Evolutionary conservation across 352 stramenopile species (phyloP).

Genomic region (Plasmopara viticola): DNA sequence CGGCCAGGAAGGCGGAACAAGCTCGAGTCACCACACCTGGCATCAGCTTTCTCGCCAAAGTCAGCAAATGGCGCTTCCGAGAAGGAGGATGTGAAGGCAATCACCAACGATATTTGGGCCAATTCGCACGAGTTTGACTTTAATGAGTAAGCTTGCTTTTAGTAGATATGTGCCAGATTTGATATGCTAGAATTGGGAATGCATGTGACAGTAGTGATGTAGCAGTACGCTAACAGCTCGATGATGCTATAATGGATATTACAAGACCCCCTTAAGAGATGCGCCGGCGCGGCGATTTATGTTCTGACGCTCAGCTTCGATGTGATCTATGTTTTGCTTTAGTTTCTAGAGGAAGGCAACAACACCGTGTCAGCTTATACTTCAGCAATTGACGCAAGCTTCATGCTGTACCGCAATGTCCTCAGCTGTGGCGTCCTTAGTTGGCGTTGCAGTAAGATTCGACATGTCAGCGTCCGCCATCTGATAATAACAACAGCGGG

Average conservation of each 20-base stretch:
- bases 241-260: slow-evolving; percentile 15
- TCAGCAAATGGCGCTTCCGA: slow-evolving; percentile 21
- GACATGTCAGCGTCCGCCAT: slow-evolving; percentile 85
- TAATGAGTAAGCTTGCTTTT: slow-evolving; percentile 27
- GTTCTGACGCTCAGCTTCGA: slow-evolving; percentile 73
- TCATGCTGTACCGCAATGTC: slow-evolving; percentile 48
- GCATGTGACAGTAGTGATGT: not conserved
- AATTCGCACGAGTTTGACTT: slow-evolving; percentile 80
- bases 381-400: not conserved
- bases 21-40: slow-evolving; percentile 13
- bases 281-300: slow-evolving; percentile 70
- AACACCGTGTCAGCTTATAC: not conserved
- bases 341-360: slow-evolving; percentile 37
- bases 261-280: slow-evolving; percentile 74
- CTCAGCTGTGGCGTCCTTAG: slow-evolving; percentile 68
- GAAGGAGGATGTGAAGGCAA: slow-evolving; percentile 46
- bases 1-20: slow-evolving; percentile 25
- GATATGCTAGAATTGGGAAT: no score
- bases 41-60: slow-evolving; percentile 19
- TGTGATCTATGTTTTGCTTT: slow-evolving; percentile 67
- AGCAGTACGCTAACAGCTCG: not conserved
- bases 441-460: slow-evolving; percentile 73
- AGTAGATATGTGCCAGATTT: no score
- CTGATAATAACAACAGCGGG: slow-evolving; percentile 20
- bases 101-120: slow-evolving; percentile 77